phyloP scores from a whole-genome alignment of 257 asterid species.

The Mitragyna speciosa region DNA sequence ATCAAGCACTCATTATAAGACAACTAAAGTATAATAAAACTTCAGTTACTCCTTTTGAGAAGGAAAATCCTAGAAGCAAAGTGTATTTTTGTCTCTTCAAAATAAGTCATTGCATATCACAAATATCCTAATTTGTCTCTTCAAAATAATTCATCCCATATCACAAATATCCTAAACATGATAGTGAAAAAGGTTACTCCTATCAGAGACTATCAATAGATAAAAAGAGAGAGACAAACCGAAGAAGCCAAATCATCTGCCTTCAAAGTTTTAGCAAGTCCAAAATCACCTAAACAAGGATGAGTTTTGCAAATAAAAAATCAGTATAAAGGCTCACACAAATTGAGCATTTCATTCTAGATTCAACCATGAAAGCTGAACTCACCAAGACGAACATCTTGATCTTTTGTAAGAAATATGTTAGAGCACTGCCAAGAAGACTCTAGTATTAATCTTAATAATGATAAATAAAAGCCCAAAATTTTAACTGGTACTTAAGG shows the following conservation, averaged over 20 bases:
- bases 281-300: conserved; percentile 82
- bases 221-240: conserved; percentile 47
- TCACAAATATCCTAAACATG: conserved; percentile 6
- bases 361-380: conserved; percentile 20
- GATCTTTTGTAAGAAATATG: conserved; percentile 94
- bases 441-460: conserved; percentile 21
- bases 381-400: conserved; percentile 88
- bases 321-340: conserved; percentile 14
- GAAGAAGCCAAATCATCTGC: conserved; percentile 99
- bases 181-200: neutral
- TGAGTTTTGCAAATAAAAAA: conserved; percentile 12
- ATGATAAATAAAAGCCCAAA: conserved; percentile 14
- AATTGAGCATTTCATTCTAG: conserved; percentile 8
- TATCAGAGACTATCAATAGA: conserved; percentile 6
- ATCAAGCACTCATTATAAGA: neutral
- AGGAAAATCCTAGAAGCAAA: conserved; percentile 1
- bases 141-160: neutral
- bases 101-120: neutral
- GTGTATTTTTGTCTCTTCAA: neutral
- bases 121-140: neutral
- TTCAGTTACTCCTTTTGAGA: neutral
- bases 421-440: conserved; percentile 82
- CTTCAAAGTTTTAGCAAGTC: conserved; percentile 95
- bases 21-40: neutral
- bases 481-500: conserved; percentile 10